Conservation (phyloP, 768 basidiomycete genomes). For the Dacryopinax spathularia region DNA sequence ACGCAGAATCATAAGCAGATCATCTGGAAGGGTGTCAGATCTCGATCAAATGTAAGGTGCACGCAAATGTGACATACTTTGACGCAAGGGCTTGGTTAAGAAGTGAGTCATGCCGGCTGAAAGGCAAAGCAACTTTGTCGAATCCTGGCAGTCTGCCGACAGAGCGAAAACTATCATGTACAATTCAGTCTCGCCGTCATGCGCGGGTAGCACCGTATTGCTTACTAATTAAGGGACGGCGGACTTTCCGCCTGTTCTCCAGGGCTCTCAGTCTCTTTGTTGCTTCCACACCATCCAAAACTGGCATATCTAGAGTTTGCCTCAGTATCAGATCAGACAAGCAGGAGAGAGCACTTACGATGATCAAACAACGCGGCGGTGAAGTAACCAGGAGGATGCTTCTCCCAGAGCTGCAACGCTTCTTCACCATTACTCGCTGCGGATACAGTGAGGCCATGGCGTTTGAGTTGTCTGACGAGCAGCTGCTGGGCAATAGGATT, state of each 20-base stretch:
- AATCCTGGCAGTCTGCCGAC: conserved; percentile 64
- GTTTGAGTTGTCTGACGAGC: conserved; percentile 51
- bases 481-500: conserved; percentile 58
- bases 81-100: conserved; percentile 57
- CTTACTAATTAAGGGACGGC: conserved; percentile 43
- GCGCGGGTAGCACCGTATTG: not conserved
- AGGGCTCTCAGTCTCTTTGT: conserved; percentile 46
- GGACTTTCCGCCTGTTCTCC: conserved; percentile 42
- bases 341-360: conserved; percentile 31
- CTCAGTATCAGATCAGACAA: not conserved
- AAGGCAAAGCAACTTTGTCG: conserved; percentile 59
- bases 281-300: conserved; percentile 65
- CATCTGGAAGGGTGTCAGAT: not conserved
- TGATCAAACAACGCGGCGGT: conserved; percentile 61
- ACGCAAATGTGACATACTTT: conserved; percentile 27
- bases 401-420: conserved; percentile 50
- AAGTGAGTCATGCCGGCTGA: conserved; percentile 68
- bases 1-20: not conserved
- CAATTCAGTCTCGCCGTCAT: not conserved
- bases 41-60: not conserved
- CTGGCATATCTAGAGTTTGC: conserved; percentile 48
- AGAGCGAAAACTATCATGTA: conserved; percentile 44
- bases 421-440: conserved; percentile 56
- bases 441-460: conserved; percentile 43
- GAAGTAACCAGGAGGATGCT: conserved; percentile 52